These are phyloP conservation scores for Bacidia gigantensis DNA, from an alignment of 495 filamentous ascomycete species.

Conservation along the genomic window DNA sequence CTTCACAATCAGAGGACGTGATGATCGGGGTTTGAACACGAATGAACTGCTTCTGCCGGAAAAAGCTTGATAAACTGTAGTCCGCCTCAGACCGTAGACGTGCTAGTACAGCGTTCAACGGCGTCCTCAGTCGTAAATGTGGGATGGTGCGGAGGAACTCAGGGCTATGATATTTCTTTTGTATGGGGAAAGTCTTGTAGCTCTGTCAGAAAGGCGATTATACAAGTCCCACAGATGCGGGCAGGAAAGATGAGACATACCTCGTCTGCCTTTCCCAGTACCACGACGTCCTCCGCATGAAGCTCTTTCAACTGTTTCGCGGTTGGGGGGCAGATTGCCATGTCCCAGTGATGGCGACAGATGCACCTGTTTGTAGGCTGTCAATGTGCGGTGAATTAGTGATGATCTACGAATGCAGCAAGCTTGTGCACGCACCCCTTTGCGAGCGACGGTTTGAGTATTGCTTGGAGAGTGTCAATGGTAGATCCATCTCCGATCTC, in stretches of 20 bases:
- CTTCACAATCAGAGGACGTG: constrained; percentile 95
- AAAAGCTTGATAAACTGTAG: constrained; percentile 54
- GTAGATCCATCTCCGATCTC: constrained; percentile 82
- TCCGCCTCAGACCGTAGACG: constrained; percentile 78
- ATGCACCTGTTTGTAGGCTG: constrained; percentile 68
- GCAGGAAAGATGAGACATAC: constrained; percentile 34
- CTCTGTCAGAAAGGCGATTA: background rate
- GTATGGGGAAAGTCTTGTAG: constrained; percentile 68
- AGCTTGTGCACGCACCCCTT: constrained; percentile 48
- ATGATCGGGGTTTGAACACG: constrained; percentile 89
- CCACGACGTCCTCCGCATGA: constrained; percentile 47
- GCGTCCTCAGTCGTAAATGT: constrained; percentile 75
- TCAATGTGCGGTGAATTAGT: constrained; percentile 6
- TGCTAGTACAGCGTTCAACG: constrained; percentile 64
- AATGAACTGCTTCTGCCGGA: constrained; percentile 51
- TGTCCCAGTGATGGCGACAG: constrained; percentile 62
- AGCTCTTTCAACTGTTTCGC: constrained; percentile 69
- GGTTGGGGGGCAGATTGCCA: constrained; percentile 62
- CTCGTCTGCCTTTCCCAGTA: constrained; percentile 66
- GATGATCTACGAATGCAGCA: constrained; percentile 9
- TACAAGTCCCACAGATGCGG: constrained; percentile 1
- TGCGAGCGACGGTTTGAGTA: constrained; percentile 61
- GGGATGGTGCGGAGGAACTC: constrained; percentile 83
- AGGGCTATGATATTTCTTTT: constrained; percentile 83
- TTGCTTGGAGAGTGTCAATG: constrained; percentile 62